Evolutionary conservation across 345 rosid genomes (phyloP).

Genomic region (Brassica nigra): DNA sequence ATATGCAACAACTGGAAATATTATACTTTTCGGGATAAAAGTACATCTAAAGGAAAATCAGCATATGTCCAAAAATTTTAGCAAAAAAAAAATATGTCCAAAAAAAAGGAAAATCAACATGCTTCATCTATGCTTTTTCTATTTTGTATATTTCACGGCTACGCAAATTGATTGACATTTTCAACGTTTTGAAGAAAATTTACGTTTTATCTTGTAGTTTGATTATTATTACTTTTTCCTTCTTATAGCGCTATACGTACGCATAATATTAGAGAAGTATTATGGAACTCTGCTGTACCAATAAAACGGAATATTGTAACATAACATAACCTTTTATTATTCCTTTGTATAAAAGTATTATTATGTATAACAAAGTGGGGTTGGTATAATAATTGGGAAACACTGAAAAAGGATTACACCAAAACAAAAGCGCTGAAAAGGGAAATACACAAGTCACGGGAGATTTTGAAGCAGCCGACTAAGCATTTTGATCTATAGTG

Average conservation of each 20-base stretch:
- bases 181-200: not conserved
- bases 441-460: constrained; percentile 28
- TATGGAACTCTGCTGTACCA: too few relatives aligned
- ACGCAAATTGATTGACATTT: not conserved
- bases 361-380: constrained; percentile 25
- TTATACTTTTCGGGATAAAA: not conserved
- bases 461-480: constrained; percentile 31
- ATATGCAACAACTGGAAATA: not conserved
- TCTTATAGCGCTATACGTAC: too few relatives aligned
- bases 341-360: constrained; percentile 1
- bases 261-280: too few relatives aligned
- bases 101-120: not conserved
- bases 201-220: constrained; percentile 4
- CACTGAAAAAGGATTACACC: not conserved
- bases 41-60: not conserved
- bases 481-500: constrained; percentile 30
- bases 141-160: not conserved
- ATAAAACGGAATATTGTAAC: too few relatives aligned
- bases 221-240: not conserved
- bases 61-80: too few relatives aligned
- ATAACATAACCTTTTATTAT: too few relatives aligned
- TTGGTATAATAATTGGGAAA: constrained; percentile 17
- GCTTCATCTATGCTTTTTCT: constrained; percentile 14
- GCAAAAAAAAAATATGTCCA: too few relatives aligned
- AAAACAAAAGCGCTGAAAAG: not conserved